Evolutionary conservation across 352 stramenopile species (phyloP).

Genomic region (Phytophthora pluvialis): DNA sequence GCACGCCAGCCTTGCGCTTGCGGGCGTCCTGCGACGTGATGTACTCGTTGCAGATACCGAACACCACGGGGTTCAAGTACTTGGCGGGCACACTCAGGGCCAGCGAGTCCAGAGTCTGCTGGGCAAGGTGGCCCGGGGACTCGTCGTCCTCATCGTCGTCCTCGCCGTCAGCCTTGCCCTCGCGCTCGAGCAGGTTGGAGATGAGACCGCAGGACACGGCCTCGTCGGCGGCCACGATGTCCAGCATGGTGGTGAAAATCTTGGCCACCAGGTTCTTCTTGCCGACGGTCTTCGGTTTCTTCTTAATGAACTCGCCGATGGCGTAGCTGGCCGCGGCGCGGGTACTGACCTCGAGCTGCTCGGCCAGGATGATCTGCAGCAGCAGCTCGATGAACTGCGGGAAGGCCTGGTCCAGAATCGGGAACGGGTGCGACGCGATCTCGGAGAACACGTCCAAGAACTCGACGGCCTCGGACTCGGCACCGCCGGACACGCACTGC

Average conservation of each 20-base stretch:
- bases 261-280: conserved; percentile 85
- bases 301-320: conserved; percentile 88
- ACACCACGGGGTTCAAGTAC: conserved; percentile 82
- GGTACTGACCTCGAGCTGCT: conserved; percentile 80
- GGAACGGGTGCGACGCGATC: conserved; percentile 85
- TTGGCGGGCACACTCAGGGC: conserved; percentile 83
- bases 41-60: conserved; percentile 87
- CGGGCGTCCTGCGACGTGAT: conserved; percentile 90
- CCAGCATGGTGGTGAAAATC: conserved; percentile 88
- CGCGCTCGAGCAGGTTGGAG: conserved; percentile 79
- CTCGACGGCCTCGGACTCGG: conserved; percentile 83
- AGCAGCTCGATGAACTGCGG: conserved; percentile 84
- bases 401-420: conserved; percentile 83
- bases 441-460: conserved; percentile 89
- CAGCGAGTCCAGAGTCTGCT: conserved; percentile 87
- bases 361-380: conserved; percentile 80
- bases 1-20: conserved; percentile 96
- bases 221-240: conserved; percentile 82
- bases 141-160: conserved; percentile 86
- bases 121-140: conserved; percentile 78
- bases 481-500: conserved; percentile 81
- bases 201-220: conserved; percentile 85
- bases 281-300: conserved; percentile 90
- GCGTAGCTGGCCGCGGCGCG: conserved; percentile 83
- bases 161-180: conserved; percentile 55